Base-by-base conservation (phyloP, 2,329 filamentous ascomycete species). In the Colletotrichum sp. region DNA sequence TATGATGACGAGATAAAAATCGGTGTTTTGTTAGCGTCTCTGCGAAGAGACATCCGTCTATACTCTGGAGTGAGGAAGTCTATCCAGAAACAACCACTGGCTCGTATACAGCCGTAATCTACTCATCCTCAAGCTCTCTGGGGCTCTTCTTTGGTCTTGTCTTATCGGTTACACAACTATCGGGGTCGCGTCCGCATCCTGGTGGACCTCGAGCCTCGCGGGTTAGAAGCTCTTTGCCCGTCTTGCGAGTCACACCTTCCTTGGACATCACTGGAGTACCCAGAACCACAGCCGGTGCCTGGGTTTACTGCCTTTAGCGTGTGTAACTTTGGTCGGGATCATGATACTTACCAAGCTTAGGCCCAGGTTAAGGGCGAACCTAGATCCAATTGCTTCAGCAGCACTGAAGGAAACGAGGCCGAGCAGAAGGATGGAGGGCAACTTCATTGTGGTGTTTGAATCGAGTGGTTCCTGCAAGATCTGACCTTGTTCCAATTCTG, bases 281-380 rank as follows among this genome's bases (percentile, higher is more conserved):
- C 6, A n/a, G 1, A 52, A 8, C 44, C n/a, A 52, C 2, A 0
- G n/a, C n/a, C n/a, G 44, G 44, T 13, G 44, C 44, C 44, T 52
- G 12, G 0, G 8, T 0, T 21, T 7, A 15, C 6, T 13, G n/a
- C 0, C 2, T 13, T 52, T 13, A 52, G 44, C 44, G 12, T 7
- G 1, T 52, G 44, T 21, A 1, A 7, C 2, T 21, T 21, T 52
- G 0, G n/a, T 8, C n/a, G 0, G n/a, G 44, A 21, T 21, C 0
- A 21, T 4, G 10, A 52, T 24, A 13, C 44, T 8, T 21, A 52
- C 44, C 6, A 52, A 1, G n/a, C 44, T 52, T 1, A 52, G 6
- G 6, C 44, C 44, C 1, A 52, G n/a, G n/a, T 13, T 52, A 12
- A 52, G 0, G 10, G 6, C 44, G 13, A 52, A 21, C 44, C n/a